Evolutionary conservation across 1,284 basidiomycete species (phyloP).

Genomic region (Phlebopus sp.): DNA sequence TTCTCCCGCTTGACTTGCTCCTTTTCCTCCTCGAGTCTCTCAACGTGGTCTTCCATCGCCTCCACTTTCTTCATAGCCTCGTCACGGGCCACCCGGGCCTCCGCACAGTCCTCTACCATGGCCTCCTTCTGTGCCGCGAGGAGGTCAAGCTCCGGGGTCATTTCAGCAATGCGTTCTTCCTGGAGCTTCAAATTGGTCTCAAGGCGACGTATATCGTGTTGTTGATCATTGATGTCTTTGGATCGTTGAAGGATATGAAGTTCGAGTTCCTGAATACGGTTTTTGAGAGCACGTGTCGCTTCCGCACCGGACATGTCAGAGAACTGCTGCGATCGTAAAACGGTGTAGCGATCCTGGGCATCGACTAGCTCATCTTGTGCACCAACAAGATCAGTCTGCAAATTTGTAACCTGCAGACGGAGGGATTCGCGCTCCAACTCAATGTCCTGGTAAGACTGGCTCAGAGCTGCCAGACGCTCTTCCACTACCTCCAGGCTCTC

Average conservation of each 20-base stretch:
- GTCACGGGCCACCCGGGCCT: conserved; percentile 67
- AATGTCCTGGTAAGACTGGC: conserved; percentile 45
- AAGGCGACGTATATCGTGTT: conserved; percentile 69
- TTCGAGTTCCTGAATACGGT: conserved; percentile 65
- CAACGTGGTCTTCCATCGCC: conserved; percentile 47
- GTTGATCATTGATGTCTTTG: conserved; percentile 69
- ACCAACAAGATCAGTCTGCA: conserved; percentile 52
- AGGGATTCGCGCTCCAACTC: conserved; percentile 65
- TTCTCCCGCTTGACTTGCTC: conserved; percentile 7
- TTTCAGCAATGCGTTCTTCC: conserved; percentile 67
- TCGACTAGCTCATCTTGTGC: conserved; percentile 52
- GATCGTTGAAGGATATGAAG: conserved; percentile 56
- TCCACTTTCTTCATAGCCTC: conserved; percentile 47
- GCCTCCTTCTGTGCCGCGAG: conserved; percentile 63
- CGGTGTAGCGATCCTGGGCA: conserved; percentile 55
- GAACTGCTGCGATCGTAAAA: conserved; percentile 61
- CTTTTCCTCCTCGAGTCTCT: conserved; percentile 50
- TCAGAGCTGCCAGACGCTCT: conserved; percentile 38
- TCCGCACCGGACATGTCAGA: conserved; percentile 55
- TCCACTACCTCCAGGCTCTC: conserved; percentile 24
- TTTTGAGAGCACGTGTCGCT: conserved; percentile 50
- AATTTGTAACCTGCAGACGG: conserved; percentile 55
- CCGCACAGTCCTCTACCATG: conserved; percentile 78
- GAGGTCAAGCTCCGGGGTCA: conserved; percentile 64
- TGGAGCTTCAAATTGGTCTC: conserved; percentile 69